Base-by-base conservation (phyloP, 2,329 filamentous ascomycete species). In the Sodiomyces alkalinus region DNA sequence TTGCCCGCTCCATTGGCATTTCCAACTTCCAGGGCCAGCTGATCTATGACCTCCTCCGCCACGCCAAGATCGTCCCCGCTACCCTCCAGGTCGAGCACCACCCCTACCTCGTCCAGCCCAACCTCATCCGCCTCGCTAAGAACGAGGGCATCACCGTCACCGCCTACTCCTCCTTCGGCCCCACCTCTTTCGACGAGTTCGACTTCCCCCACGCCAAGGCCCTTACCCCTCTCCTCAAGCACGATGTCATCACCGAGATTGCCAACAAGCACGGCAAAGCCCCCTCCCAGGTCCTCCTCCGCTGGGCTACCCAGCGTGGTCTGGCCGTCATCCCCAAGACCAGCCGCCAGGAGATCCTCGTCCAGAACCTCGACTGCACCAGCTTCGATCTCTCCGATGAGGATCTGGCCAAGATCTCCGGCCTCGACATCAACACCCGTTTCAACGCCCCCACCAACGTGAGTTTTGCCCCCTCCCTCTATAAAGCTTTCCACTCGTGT, bases 81-180 rank as follows among this genome's bases (percentile, higher is more conserved):
- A 75, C 78, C 22, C 74, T 90, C 35, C 83, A 92, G 64, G 76
- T 92, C 53, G 82, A 92, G 64, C 80, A 87, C 60, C 83, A 92
- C 65, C 82, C 82, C 16, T 90, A 86, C 66, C 70, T 87, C 33
- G 76, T 80, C 35, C 82, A 92, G 64, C 54, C 62, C 34, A 65
- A 73, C 30, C 68, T 92, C 29, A 51, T 90, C 43, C 59, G 70
- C 43, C 70, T 82, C 28, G 77, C 75, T 43, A 64, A 78, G 59
- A 56, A 60, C 30, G 66, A 83, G 56, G 70, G 72, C 35, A 76
- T 92, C 42, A 62, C 64, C 40, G 66, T 92, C 32, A 90, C 81
- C 4, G 82, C 80, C 28, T 92, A 90, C 64, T 85, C 77, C 14
- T 81, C 77, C 27, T 87, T 90, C 46, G 82, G 82, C 21, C 80